phyloP scores from a whole-genome alignment of 176 grass and related monocot genomes.

The Aegilops longissima region DNA sequence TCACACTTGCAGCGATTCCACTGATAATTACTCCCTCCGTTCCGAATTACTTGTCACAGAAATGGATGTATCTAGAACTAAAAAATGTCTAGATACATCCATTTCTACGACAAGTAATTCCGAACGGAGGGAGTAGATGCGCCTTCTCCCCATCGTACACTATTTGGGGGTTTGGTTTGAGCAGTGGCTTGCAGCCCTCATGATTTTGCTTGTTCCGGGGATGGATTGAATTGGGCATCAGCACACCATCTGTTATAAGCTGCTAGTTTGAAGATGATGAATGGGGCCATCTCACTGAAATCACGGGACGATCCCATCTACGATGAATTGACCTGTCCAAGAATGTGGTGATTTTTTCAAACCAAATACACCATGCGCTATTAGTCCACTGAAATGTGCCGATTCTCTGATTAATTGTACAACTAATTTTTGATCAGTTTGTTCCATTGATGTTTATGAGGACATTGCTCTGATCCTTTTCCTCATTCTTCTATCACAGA shows the following conservation, averaged over 20 bases:
- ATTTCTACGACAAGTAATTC: no score
- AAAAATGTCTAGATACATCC: no score
- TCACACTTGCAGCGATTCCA: neutral
- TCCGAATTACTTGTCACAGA: no score
- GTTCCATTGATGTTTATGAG: constrained; percentile 8
- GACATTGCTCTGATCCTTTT: neutral
- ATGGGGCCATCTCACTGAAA: neutral
- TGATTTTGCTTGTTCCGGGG: neutral
- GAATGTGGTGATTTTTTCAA: neutral
- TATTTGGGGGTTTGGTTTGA: neutral
- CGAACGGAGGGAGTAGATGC: neutral
- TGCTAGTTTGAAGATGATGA: neutral
- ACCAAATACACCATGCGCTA: neutral
- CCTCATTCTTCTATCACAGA: constrained; percentile 29
- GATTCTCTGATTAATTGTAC: neutral
- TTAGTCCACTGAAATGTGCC: neutral
- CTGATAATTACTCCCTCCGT: constrained; percentile 2
- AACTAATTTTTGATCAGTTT: neutral
- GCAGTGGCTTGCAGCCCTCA: neutral
- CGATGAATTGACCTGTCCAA: no score
- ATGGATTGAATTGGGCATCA: neutral
- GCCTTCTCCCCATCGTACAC: neutral
- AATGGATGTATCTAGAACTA: no score
- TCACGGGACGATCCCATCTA: neutral
- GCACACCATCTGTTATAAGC: neutral